phyloP scores from a whole-genome alignment of 768 basidiomycete species.

The Boletus reticulatus region DNA sequence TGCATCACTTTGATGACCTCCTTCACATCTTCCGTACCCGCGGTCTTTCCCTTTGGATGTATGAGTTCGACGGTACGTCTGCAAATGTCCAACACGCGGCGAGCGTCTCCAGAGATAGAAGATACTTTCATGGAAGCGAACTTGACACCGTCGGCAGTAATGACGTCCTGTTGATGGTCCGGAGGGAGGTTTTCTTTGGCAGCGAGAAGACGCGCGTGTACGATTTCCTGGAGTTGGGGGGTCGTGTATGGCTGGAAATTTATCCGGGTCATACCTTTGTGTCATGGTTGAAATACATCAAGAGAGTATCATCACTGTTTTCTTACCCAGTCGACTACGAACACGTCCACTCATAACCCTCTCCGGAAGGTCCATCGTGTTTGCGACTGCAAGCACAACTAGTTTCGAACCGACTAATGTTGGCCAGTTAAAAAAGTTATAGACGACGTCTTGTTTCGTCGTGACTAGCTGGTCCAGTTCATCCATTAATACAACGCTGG shows the following conservation, averaged over 20 bases:
- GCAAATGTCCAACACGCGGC: slow-evolving; percentile 91
- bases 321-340: slow-evolving; percentile 82
- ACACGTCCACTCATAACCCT: slow-evolving; percentile 91
- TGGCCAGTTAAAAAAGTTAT: slow-evolving; percentile 99
- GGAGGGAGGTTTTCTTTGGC: slow-evolving; percentile 49
- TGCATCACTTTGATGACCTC: slow-evolving; percentile 85
- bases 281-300: not conserved
- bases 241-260: slow-evolving; percentile 90
- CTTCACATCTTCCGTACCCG: slow-evolving; percentile 68
- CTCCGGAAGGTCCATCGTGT: slow-evolving; percentile 97
- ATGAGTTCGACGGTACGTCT: slow-evolving; percentile 87
- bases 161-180: slow-evolving; percentile 49
- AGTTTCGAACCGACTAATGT: slow-evolving; percentile 84
- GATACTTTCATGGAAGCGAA: slow-evolving; percentile 81
- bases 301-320: not conserved
- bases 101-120: slow-evolving; percentile 88
- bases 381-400: slow-evolving; percentile 95
- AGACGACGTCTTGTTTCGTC: slow-evolving; percentile 95
- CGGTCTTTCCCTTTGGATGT: slow-evolving; percentile 47
- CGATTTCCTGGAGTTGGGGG: slow-evolving; percentile 78
- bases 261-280: slow-evolving; percentile 80
- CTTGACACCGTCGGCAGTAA: slow-evolving; percentile 71
- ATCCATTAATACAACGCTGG: slow-evolving; percentile 95
- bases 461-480: slow-evolving; percentile 97
- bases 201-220: slow-evolving; percentile 72